Percentiles rank a stretch among this genome's conserved stretches.
phyloP scores from a whole-genome alignment of 2,329 filamentous ascomycete genomes.

The Aspergillus cejpii region DNA sequence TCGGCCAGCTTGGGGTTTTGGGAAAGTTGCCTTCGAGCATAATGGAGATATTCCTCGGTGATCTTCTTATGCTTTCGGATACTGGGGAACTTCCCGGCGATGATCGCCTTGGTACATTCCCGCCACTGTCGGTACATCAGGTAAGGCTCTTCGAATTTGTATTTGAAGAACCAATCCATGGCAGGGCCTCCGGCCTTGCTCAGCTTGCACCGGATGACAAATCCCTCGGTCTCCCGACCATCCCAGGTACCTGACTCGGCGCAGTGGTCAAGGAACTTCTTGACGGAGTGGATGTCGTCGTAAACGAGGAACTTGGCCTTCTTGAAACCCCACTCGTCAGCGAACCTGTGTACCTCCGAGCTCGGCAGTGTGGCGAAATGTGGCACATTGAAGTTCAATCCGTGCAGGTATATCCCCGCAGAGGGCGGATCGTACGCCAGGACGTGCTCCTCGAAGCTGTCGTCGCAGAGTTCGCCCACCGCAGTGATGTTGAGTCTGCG shows the following conservation, averaged over 20 bases:
- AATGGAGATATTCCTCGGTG: conserved; percentile 83
- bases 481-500: conserved; percentile 81
- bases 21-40: conserved; percentile 66
- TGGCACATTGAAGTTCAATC: conserved; percentile 91
- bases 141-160: conserved; percentile 98
- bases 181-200: conserved; percentile 50
- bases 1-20: conserved; percentile 61
- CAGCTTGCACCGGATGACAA: conserved; percentile 85
- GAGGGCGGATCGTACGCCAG: conserved; percentile 75
- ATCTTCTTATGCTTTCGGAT: conserved; percentile 83
- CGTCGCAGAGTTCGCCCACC: conserved; percentile 93
- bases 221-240: conserved; percentile 90
- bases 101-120: conserved; percentile 88
- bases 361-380: conserved; percentile 83
- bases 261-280: conserved; percentile 71
- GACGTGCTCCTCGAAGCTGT: conserved; percentile 94
- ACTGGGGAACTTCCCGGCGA: conserved; percentile 64
- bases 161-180: conserved; percentile 99
- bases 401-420: conserved; percentile 89
- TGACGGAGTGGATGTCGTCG: conserved; percentile 66
- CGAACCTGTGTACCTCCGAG: conserved; percentile 77
- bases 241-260: conserved; percentile 85
- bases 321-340: conserved; percentile 86
- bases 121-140: conserved; percentile 98
- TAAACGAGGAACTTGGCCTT: conserved; percentile 76